These are phyloP conservation scores for Anisogramma anomala DNA, from an alignment of 2,329 filamentous ascomycete genomes.

Conservation along the genomic window DNA sequence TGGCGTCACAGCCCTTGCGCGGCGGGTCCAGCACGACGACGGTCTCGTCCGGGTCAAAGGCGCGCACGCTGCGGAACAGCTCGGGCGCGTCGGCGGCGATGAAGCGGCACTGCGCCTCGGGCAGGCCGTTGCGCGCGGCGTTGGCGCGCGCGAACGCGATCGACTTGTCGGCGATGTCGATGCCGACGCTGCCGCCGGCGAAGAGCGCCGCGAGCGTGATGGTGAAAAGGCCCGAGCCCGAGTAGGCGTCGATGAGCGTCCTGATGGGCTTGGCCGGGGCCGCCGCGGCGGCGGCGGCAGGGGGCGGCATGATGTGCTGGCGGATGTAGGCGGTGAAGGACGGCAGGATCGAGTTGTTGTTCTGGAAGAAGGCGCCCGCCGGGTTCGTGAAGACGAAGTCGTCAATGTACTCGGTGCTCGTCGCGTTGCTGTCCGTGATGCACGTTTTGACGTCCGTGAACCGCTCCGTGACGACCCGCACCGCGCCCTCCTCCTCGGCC, in stretches of 20 bases:
- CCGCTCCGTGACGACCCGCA: constrained; percentile 42
- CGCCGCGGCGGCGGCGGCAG: constrained; percentile 20
- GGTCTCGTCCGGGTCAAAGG: constrained; percentile 66
- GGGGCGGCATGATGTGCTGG: constrained; percentile 54
- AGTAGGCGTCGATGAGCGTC: constrained; percentile 95
- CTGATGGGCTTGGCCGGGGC: constrained; percentile 42
- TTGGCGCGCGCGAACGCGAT: constrained; percentile 73
- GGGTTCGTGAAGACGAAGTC: constrained; percentile 79
- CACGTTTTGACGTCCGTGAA: constrained; percentile 75
- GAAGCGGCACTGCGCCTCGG: constrained; percentile 58
- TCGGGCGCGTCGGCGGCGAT: constrained; percentile 77
- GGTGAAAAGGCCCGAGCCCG: constrained; percentile 91
- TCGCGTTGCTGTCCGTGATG: constrained; percentile 74
- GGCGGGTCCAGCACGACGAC: constrained; percentile 96
- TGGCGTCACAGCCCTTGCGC: constrained; percentile 81
- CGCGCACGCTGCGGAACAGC: constrained; percentile 62
- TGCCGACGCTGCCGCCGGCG: constrained; percentile 68
- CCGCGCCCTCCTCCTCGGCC: constrained; percentile 27
- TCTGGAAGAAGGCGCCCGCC: constrained; percentile 94
- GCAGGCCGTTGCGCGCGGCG: constrained; percentile 62
- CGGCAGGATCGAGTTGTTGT: constrained; percentile 96
- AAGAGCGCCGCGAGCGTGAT: constrained; percentile 82
- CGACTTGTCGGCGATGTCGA: constrained; percentile 73
- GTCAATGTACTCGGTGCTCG: constrained; percentile 78
- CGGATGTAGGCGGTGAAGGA: constrained; percentile 80